Evolutionary conservation across 2,329 filamentous ascomycete genomes (phyloP).

Genomic region (Trichophyton mentagrophytes): DNA sequence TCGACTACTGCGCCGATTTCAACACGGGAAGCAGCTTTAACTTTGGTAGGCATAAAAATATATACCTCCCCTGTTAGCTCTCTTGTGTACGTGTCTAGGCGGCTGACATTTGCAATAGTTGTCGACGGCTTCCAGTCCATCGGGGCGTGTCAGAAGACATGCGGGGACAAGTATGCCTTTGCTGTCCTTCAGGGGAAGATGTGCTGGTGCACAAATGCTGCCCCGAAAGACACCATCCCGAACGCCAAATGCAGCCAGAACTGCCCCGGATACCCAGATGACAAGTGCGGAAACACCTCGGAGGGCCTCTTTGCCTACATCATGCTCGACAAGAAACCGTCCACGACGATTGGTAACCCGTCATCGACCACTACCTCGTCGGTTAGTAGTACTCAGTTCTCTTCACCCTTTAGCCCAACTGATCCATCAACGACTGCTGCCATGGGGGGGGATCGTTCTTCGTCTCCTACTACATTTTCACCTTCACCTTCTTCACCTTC

Average conservation of each 20-base stretch:
- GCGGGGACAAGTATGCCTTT: slow-evolving; percentile 32
- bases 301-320: slow-evolving; percentile 34
- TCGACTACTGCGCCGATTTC: slow-evolving; percentile 32
- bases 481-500: background rate
- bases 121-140: slow-evolving; percentile 33
- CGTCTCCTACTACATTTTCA: too few relatives aligned
- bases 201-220: slow-evolving; percentile 40
- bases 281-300: slow-evolving; percentile 32
- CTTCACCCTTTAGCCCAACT: slow-evolving; percentile 1
- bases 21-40: slow-evolving; percentile 33
- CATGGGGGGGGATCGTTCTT: too few relatives aligned
- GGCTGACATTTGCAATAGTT: slow-evolving; percentile 19
- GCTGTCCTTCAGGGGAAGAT: slow-evolving; percentile 34
- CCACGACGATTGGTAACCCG: slow-evolving; percentile 17
- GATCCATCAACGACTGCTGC: background rate
- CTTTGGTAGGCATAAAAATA: slow-evolving; percentile 22
- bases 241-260: slow-evolving; percentile 26
- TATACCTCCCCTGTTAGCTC: too few relatives aligned
- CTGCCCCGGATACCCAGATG: slow-evolving; percentile 37
- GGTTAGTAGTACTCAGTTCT: slow-evolving; percentile 12
- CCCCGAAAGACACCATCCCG: slow-evolving; percentile 26
- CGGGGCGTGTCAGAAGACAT: slow-evolving; percentile 30
- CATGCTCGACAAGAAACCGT: slow-evolving; percentile 21
- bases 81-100: background rate
- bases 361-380: slow-evolving; percentile 11